A percentile compares a stretch with the other conserved stretches of the same genome.
Evolutionary conservation across 2,329 filamentous ascomycete genomes (phyloP).

Genomic region (Aureobasidium sp.): DNA sequence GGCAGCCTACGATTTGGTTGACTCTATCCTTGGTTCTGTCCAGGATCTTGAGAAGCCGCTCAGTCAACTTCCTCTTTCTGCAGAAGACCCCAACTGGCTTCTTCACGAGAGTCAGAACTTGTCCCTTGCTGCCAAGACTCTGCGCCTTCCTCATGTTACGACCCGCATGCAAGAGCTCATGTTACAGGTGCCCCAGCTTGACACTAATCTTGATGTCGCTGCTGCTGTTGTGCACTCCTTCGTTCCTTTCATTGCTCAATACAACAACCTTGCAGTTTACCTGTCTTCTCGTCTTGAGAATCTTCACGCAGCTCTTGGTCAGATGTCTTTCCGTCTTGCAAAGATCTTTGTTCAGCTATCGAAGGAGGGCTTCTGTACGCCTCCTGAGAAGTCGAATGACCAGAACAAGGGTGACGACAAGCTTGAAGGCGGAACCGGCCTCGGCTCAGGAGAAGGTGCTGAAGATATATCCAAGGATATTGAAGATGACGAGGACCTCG

Average conservation of each 20-base stretch:
- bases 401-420: slow-evolving; percentile 51
- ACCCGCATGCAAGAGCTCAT: slow-evolving; percentile 38
- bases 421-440: slow-evolving; percentile 81
- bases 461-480: slow-evolving; percentile 99
- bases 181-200: slow-evolving; percentile 36
- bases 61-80: slow-evolving; percentile 47
- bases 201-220: slow-evolving; percentile 38
- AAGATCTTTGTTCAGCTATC: slow-evolving; percentile 73
- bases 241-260: slow-evolving; percentile 67
- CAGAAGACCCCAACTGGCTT: slow-evolving; percentile 58
- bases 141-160: slow-evolving; percentile 52
- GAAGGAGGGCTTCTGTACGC: slow-evolving; percentile 83
- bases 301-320: slow-evolving; percentile 63
- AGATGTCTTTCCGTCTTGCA: slow-evolving; percentile 66
- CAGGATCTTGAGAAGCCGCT: slow-evolving; percentile 59
- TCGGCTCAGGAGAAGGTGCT: slow-evolving; percentile 89
- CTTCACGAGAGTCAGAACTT: slow-evolving; percentile 41
- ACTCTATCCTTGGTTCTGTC: slow-evolving; percentile 69
- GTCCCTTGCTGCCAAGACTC: slow-evolving; percentile 45
- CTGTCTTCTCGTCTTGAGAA: slow-evolving; percentile 51
- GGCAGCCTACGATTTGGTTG: slow-evolving; percentile 56
- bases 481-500: slow-evolving; percentile 82
- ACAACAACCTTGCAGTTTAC: slow-evolving; percentile 52
- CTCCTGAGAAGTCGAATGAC: slow-evolving; percentile 60
- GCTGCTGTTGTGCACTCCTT: slow-evolving; percentile 53